Evolutionary conservation across 2,329 filamentous ascomycete genomes (phyloP), one percentile per base, ranked within the genome.

Genomic region (Nemania sp.): DNA sequence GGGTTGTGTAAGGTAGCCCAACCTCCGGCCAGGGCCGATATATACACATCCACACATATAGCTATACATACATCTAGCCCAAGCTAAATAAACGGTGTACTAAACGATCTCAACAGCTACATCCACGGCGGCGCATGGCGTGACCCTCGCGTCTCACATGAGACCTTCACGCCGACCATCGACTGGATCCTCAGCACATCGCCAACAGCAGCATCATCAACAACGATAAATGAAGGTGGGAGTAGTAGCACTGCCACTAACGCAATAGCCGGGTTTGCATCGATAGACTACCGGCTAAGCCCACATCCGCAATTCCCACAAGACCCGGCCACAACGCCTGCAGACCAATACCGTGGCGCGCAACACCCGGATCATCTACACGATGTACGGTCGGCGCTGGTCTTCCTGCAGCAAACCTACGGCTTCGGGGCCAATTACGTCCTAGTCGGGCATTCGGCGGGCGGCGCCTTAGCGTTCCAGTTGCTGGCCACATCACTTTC

Each of bases 111-210:
- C 20, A 32, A 58, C 65, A 82, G 83, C 67, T 89, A 84, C 77
- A 83, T 90, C 74, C 88, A 90, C 75, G 88, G 88, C 71, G 88
- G 88, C 69, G 88, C 84, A 68, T 90, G 88, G 88, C 83, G 88
- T 66, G 89, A 90, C 76, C 87, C 88, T 49, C 78, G 79, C 61
- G 81, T 84, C 62, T 81, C 81, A 49, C 80, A 83, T 29, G 74
- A 81, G 59, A 82, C 82, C 64, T 87, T 87, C 72, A 68, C 76
- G 27, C 79, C 84, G 3, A 80, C 82, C 57, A 80, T 88, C 57
- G 76, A 79, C 64, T 74, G 78, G 41, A 77, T 88, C 66, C 74
- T 83, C 53, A 67, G 73, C n/a, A 32, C 54, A 2, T 53, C 51
- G 10, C 13, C 55, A 52, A 5, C 45, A 41, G 15, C 38, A 41